Conservation (phyloP, 169 alveolate genomes). For the Babesia gibsoni region DNA sequence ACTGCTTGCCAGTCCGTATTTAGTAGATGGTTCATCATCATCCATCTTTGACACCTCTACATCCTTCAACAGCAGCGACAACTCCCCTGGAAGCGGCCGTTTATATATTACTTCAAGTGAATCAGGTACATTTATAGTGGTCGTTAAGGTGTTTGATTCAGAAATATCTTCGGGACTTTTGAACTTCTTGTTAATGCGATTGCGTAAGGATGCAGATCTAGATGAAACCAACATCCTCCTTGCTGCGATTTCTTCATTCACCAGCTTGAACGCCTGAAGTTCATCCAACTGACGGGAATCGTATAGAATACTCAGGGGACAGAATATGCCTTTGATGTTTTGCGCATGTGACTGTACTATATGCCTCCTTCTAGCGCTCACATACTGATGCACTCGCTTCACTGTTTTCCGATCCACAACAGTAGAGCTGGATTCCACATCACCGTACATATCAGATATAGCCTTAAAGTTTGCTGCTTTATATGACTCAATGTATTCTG, state of each 20-base stretch:
- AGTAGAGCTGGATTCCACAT: slow-evolving; percentile 20
- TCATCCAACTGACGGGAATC: slow-evolving; percentile 32
- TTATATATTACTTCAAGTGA: neutral
- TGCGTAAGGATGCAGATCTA: neutral
- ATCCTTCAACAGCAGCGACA: slow-evolving; percentile 34
- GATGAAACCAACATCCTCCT: slow-evolving; percentile 18
- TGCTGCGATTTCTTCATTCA: slow-evolving; percentile 10
- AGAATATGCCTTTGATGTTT: slow-evolving; percentile 24
- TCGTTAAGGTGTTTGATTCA: neutral
- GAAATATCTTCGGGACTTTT: slow-evolving; percentile 31
- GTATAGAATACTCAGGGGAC: slow-evolving; percentile 21
- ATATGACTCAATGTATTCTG: slow-evolving; percentile 31
- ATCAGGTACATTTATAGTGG: no score
- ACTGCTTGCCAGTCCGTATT: neutral
- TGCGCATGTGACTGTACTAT: neutral
- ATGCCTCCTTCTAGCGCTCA: neutral
- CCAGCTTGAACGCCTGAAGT: slow-evolving; percentile 28
- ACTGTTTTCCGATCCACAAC: slow-evolving; percentile 57
- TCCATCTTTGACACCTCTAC: slow-evolving; percentile 37
- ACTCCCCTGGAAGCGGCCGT: neutral
- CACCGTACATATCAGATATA: slow-evolving; percentile 18
- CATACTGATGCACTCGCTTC: slow-evolving; percentile 5
- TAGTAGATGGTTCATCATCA: neutral
- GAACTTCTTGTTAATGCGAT: slow-evolving; percentile 28
- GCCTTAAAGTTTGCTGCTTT: slow-evolving; percentile 44